These are phyloP conservation scores for Zymoseptoria brevis DNA, from an alignment of 2,329 filamentous ascomycete genomes.

Conservation along the genomic window DNA sequence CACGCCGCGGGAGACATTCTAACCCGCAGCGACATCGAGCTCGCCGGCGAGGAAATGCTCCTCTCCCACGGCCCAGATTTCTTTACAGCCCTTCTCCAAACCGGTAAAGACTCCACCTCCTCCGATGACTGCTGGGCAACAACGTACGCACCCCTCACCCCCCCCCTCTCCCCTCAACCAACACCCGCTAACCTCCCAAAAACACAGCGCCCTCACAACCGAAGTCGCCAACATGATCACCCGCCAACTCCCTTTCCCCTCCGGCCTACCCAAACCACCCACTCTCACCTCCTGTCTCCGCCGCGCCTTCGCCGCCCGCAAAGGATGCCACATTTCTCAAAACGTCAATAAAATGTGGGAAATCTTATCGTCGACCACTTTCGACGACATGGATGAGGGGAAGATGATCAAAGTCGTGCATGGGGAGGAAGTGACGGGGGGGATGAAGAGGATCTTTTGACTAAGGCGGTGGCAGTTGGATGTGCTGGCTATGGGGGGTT, in stretches of 20 bases:
- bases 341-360: constrained; percentile 26
- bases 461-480: neutral
- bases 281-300: constrained; percentile 25
- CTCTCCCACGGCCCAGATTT: constrained; percentile 25
- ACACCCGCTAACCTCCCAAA: neutral
- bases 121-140: neutral
- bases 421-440: constrained; percentile 11
- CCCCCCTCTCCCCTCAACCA: neutral
- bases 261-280: constrained; percentile 16
- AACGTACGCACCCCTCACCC: neutral
- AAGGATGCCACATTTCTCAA: constrained; percentile 15
- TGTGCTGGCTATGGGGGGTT: neutral
- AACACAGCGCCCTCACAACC: constrained; percentile 15
- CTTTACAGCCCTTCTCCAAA: constrained; percentile 22
- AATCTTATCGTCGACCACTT: constrained; percentile 19
- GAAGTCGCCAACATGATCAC: constrained; percentile 22
- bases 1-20: constrained; percentile 14
- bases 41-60: constrained; percentile 28
- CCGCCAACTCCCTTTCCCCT: constrained; percentile 17
- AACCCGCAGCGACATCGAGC: constrained; percentile 25
- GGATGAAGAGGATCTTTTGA: constrained; percentile 16
- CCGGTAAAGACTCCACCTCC: constrained; percentile 1
- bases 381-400: constrained; percentile 21
- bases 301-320: constrained; percentile 21
- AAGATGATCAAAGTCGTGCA: constrained; percentile 14